Evolutionary conservation across 345 rosid genomes (phyloP).

Genomic region (Barbarea vulgaris): DNA sequence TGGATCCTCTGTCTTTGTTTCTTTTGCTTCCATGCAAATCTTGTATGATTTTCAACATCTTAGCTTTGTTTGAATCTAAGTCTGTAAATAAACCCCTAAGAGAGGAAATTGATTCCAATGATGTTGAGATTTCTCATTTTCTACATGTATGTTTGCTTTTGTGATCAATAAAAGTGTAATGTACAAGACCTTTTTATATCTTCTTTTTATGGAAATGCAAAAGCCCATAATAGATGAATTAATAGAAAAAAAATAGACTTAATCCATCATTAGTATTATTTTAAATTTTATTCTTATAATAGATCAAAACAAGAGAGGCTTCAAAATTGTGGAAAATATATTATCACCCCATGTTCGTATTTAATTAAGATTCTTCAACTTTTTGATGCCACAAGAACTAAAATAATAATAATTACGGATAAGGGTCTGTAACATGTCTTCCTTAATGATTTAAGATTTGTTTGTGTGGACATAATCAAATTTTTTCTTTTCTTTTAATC

Average conservation of each 20-base stretch:
- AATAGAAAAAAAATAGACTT: not conserved
- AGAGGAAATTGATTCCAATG: not conserved
- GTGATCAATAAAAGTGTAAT: constrained; percentile 22
- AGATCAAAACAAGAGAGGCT: not conserved
- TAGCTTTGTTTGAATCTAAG: constrained; percentile 23
- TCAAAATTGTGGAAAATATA: not conserved
- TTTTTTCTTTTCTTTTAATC: too few species aligned
- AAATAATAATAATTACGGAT: not conserved
- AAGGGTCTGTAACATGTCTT: constrained; percentile 25
- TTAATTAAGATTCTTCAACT: not conserved
- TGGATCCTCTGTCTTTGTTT: not conserved
- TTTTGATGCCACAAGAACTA: constrained; percentile 4
- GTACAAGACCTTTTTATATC: not conserved
- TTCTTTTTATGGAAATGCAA: not conserved
- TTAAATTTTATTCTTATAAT: not conserved
- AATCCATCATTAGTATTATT: not conserved
- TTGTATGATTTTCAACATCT: constrained; percentile 9
- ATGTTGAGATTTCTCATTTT: constrained; percentile 16
- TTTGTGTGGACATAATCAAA: not conserved
- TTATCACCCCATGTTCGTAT: not conserved
- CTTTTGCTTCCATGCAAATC: not conserved
- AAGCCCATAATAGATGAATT: not conserved
- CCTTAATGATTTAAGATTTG: constrained; percentile 3
- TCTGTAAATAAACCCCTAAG: constrained; percentile 32
- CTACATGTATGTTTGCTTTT: not conserved